These are phyloP conservation scores for Oryza meridionalis DNA, from an alignment of 176 grass and related monocot species.

Conservation along the genomic window DNA sequence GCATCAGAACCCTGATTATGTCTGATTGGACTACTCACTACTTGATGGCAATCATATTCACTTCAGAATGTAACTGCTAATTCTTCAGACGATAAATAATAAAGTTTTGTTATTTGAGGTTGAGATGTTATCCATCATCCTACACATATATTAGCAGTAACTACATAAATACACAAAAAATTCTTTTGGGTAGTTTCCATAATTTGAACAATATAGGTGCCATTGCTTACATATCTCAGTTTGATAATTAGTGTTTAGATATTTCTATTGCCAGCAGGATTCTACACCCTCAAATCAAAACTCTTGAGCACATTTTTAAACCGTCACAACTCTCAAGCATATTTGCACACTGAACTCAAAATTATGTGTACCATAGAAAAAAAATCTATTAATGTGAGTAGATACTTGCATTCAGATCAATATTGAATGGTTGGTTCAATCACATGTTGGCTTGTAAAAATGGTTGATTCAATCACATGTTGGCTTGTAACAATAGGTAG, in stretches of 20 bases:
- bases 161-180: background rate
- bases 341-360: background rate
- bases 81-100: background rate
- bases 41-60: slow-evolving; percentile 8
- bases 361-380: background rate
- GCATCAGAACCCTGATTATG: background rate
- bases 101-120: background rate
- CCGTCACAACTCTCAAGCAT: background rate
- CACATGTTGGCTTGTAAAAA: too few relatives aligned
- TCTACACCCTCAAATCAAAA: background rate
- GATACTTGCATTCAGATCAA: slow-evolving; percentile 1
- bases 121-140: background rate
- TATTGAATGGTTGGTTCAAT: too few relatives aligned
- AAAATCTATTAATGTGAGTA: background rate
- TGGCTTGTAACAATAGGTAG: too few relatives aligned
- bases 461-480: too few relatives aligned
- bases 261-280: background rate
- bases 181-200: background rate
- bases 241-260: background rate
- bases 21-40: slow-evolving; percentile 24
- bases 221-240: background rate
- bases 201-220: background rate
- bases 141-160: background rate
- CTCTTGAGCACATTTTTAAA: background rate
- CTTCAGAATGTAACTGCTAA: background rate